Evolutionary conservation across 1,284 basidiomycete genomes (phyloP), one percentile per base, ranked within the genome.

Genomic region (Ustilago esculenta): DNA sequence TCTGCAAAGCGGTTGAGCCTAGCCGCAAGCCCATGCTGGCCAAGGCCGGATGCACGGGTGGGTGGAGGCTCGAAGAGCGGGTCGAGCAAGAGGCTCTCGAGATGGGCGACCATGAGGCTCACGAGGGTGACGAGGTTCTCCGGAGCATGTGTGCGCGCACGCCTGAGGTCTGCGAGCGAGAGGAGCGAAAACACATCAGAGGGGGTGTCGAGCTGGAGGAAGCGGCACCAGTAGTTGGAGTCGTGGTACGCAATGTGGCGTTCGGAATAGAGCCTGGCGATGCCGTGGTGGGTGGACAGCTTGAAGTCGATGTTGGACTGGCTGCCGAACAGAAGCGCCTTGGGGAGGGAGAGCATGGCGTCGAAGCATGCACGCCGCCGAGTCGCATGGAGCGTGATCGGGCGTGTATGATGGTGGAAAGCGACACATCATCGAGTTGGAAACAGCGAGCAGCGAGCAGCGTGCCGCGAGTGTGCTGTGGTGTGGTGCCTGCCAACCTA

Each of bases 71-170:
- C 64, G 36, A 81, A 75, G 9, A 51, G 37, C 0, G 71, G 73
- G 52, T 81, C 79, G 14, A 75, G 41, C 24, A 73, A 49, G 1
- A 81, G 64, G 27, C 71, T 72, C 36, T 80, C 76, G 29, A 81
- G 66, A 33, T 81, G 79, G n/a, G 72, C 55, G 23, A 67, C 57
- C 36, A 80, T 65, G 15, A 81, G 66, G 24, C 61, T 37, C n/a
- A 81, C 66, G 11, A 81, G 58, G 1, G 72, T 77, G 8, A 71
- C 63, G 24, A 81, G 34, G 45, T 80, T 80, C 40, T 80, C 77
- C 2, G 78, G 78, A 0, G 69, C 72, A 17, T 60, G 34, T 4
- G 50, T 52, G 12, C 67, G 58, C 3, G 72, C 74, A 23, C 54
- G 54, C 5, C 75, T 52, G 5, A 80, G 49, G 34, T 79, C 77